Base-by-base conservation (phyloP, 768 basidiomycete genomes). In the Phaeotremella skinneri region DNA sequence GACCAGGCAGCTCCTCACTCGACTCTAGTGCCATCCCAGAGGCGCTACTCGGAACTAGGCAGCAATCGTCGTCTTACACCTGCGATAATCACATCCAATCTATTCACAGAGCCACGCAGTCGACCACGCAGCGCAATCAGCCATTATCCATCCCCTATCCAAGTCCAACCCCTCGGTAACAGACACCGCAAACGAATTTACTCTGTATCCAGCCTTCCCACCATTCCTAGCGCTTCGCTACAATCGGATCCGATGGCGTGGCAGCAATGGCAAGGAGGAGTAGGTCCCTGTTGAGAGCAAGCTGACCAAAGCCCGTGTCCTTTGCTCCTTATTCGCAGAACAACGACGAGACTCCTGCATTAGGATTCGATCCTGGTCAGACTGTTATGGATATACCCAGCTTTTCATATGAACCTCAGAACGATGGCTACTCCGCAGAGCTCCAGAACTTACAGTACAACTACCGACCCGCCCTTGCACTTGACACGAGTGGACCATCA, bases 391-490 rank as follows among this genome's bases (percentile, higher is more conserved):
- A 62, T 27, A 31, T 62, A 51, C 53, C 49, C 30, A 56, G 47
- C n/a, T 50, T 62, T 37, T 50, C 39, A 7, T 50, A 26, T 13
- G 47, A 37, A 16, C 42, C 23, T 23, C 55, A 48, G 21, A 48
- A 53, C 29, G 47, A 41, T 9, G 56, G 47, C 23, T 56, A 34
- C 27, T 20, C 21, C 6, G 21, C 13, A 37, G 34, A 37, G 9
- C 34, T 45, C 43, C 43, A 45, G 43, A 45, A 37, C 21, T 20
- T 45, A 9, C 43, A 45, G n/a, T 57, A 37, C 37, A 41, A 47
- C 49, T 62, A 62, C 43, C 52, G 56, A 9, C 64, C 64, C 4
- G 27, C 55, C 20, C 55, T 61, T 25, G 54, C 56, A 20, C 52
- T 58, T 4, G 59, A 65, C 41, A 61, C 60, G 13, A 58, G 17